A percentile compares a stretch with the other conserved stretches of the same genome.
Conservation (phyloP, 768 basidiomycete species). For the Lentinula lateritia region DNA sequence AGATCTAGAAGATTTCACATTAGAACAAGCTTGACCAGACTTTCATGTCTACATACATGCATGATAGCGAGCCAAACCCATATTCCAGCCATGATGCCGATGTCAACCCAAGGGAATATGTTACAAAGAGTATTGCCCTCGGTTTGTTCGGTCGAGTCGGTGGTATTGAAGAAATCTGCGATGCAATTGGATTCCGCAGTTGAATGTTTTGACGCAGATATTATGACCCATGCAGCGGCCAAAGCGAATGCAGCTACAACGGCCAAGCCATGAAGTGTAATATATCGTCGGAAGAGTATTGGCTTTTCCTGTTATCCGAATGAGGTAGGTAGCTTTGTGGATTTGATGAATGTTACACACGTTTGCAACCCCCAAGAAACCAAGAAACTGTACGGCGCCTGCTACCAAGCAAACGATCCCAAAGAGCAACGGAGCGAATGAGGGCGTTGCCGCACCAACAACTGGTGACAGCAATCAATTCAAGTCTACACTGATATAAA, state of each 20-base stretch:
- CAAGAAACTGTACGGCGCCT: constrained; percentile 74
- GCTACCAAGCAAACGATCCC: constrained; percentile 71
- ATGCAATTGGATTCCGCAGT: constrained; percentile 67
- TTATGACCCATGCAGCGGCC: constrained; percentile 74
- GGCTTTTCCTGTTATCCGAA: constrained; percentile 52
- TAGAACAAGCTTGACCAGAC: constrained; percentile 8
- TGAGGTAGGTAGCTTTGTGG: background rate
- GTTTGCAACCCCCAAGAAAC: constrained; percentile 78
- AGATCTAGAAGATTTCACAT: constrained; percentile 30
- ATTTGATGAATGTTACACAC: constrained; percentile 31
- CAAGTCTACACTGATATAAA: background rate
- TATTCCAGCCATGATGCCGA: constrained; percentile 86
- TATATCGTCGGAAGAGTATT: constrained; percentile 61
- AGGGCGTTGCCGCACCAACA: constrained; percentile 82
- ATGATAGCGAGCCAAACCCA: constrained; percentile 78
- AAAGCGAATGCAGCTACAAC: constrained; percentile 63
- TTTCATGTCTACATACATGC: constrained; percentile 42
- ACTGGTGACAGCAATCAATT: constrained; percentile 35
- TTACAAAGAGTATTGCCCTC: constrained; percentile 76
- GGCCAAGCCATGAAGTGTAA: constrained; percentile 55
- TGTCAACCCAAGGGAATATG: constrained; percentile 88
- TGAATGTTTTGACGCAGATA: constrained; percentile 74
- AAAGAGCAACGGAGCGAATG: constrained; percentile 68
- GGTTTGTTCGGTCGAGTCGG: constrained; percentile 23
- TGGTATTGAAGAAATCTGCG: constrained; percentile 43